A percentile compares a stretch with the other conserved stretches of the same genome.
Evolutionary conservation across 441 rosid genomes (phyloP).

Genomic region (Euphorbia celastroides): DNA sequence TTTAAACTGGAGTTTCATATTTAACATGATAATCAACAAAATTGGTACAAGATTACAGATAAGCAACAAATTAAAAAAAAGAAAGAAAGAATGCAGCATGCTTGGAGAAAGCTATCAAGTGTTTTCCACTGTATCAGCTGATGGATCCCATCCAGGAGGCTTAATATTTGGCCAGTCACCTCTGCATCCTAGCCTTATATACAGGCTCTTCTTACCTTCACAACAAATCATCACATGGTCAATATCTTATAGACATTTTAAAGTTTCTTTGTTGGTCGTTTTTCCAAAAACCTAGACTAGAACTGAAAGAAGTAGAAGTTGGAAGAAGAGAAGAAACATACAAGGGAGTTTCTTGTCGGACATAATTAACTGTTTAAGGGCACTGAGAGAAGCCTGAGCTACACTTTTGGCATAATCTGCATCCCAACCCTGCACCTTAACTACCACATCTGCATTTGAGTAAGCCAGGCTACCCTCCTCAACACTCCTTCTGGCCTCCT

Average conservation of each 20-base stretch:
- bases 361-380: slow-evolving; percentile 69
- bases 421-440: slow-evolving; percentile 88
- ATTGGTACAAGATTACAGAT: not conserved
- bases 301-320: not conserved
- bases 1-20: not conserved
- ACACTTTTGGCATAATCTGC: slow-evolving; percentile 63
- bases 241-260: not conserved
- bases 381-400: slow-evolving; percentile 81
- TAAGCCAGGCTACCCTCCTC: slow-evolving; percentile 52
- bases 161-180: slow-evolving; percentile 88
- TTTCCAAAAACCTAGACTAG: not conserved
- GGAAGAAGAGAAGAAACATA: slow-evolving; percentile 19
- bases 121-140: slow-evolving; percentile 27
- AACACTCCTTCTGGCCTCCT: slow-evolving; percentile 57
- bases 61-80: too few species aligned
- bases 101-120: slow-evolving; percentile 9
- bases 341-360: slow-evolving; percentile 83
- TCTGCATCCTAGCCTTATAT: slow-evolving; percentile 82
- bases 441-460: slow-evolving; percentile 83
- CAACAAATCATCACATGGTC: slow-evolving; percentile 5
- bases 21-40: not conserved
- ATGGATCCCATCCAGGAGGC: slow-evolving; percentile 85
- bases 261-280: too few species aligned
- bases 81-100: not conserved
- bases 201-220: slow-evolving; percentile 85